Evolutionary conservation across 108 stramenopile species (phyloP).

Genomic region (Pseudonitzschia delicatissima): DNA sequence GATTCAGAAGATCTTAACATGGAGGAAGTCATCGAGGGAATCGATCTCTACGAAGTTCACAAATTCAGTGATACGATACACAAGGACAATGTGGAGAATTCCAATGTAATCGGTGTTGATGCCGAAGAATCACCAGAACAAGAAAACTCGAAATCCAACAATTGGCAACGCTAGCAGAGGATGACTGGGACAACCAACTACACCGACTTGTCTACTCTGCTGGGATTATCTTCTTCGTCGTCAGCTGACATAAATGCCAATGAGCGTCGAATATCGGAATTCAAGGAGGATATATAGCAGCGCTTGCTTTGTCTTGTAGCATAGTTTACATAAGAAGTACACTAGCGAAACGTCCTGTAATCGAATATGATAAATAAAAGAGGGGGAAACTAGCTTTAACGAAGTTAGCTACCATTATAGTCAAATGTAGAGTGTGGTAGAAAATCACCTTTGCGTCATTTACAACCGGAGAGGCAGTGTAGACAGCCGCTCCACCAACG

Average conservation of each 20-base stretch:
- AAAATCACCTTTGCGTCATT: no score
- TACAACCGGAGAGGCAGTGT: slow-evolving; percentile 53
- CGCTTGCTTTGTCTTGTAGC: no score
- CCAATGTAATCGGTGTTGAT: neutral
- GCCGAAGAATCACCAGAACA: neutral
- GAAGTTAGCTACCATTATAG: no score
- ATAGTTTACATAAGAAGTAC: no score
- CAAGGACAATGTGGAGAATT: neutral
- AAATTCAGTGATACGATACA: no score
- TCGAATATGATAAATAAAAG: no score
- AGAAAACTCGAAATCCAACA: neutral
- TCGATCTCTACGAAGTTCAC: slow-evolving; percentile 4
- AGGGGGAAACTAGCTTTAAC: no score
- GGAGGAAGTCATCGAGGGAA: slow-evolving; percentile 23
- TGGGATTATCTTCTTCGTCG: neutral
- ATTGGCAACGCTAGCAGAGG: neutral
- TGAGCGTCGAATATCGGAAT: slow-evolving; percentile 1
- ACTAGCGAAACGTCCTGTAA: no score
- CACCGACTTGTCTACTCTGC: neutral
- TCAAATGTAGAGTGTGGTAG: no score
- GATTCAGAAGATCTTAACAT: slow-evolving; percentile 53
- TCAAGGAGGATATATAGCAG: slow-evolving; percentile 1
- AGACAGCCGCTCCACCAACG: slow-evolving; percentile 70
- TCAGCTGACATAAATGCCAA: neutral
- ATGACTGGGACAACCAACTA: neutral